phyloP scores from a whole-genome alignment of 768 basidiomycete species.

The Hebeloma cylindrosporum region DNA sequence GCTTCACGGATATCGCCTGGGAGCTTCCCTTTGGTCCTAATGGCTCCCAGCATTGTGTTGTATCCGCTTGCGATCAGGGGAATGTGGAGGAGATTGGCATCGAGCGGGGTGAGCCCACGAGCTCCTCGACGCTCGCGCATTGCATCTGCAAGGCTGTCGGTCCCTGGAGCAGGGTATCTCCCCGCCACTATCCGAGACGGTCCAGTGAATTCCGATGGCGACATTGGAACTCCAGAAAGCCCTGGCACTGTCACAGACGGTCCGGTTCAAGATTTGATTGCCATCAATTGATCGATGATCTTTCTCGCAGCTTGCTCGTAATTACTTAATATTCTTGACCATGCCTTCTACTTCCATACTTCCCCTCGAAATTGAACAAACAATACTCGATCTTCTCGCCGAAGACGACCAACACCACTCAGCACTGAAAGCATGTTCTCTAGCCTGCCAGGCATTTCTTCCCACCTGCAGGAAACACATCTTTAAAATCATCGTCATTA shows the following conservation, averaged over 20 bases:
- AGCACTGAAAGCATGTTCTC: conserved; percentile 12
- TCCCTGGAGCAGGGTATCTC: conserved; percentile 42
- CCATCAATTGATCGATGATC: too few species aligned
- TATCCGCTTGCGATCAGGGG: conserved; percentile 51
- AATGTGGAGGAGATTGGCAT: conserved; percentile 48
- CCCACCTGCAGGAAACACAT: conserved; percentile 5
- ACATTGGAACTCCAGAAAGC: too few species aligned
- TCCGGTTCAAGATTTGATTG: too few species aligned
- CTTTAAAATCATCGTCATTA: conserved; percentile 4
- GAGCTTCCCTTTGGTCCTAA: conserved; percentile 47
- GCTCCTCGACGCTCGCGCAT: conserved; percentile 50
- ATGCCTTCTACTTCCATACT: too few species aligned
- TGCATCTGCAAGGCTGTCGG: conserved; percentile 45
- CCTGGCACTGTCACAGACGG: too few species aligned
- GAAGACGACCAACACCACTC: background rate
- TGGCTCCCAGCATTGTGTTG: conserved; percentile 49
- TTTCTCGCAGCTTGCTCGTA: too few species aligned
- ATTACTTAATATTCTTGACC: too few species aligned
- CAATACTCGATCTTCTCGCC: too few species aligned
- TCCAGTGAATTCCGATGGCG: conserved; percentile 10
- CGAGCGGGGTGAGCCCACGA: conserved; percentile 49
- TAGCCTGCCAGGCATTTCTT: conserved; percentile 1
- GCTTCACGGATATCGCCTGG: conserved; percentile 50
- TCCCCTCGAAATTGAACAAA: too few species aligned
- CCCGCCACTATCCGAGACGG: conserved; percentile 45